phyloP scores from a whole-genome alignment of 768 basidiomycete species.

The Psilocybe cyanescens region DNA sequence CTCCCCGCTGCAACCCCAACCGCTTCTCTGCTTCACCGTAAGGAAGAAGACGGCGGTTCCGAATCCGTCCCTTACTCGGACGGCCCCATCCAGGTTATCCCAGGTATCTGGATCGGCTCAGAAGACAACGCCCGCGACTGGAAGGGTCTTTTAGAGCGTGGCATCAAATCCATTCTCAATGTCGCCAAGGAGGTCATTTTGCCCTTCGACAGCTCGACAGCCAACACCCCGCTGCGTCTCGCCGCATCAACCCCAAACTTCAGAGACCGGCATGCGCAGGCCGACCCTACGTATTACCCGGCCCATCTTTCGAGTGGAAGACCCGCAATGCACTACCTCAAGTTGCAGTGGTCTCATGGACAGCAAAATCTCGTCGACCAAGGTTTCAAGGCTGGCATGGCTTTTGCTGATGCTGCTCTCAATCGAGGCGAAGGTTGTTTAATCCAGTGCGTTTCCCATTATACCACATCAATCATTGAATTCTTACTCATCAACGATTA shows the following conservation, averaged over 20 bases:
- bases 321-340: slow-evolving; percentile 85
- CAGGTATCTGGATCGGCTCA: slow-evolving; percentile 87
- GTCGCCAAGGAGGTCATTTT: slow-evolving; percentile 90
- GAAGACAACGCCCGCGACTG: slow-evolving; percentile 92
- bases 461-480: slow-evolving; percentile 20
- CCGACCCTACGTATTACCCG: slow-evolving; percentile 63
- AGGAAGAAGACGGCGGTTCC: slow-evolving; percentile 61
- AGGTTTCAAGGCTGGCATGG: slow-evolving; percentile 82
- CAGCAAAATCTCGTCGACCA: slow-evolving; percentile 82
- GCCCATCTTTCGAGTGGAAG: slow-evolving; percentile 70
- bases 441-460: slow-evolving; percentile 68
- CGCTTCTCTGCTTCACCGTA: slow-evolving; percentile 61
- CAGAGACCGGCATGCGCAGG: slow-evolving; percentile 32
- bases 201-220: slow-evolving; percentile 57
- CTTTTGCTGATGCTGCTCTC: slow-evolving; percentile 79
- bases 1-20: slow-evolving; percentile 60
- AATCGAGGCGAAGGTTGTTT: slow-evolving; percentile 79
- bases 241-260: slow-evolving; percentile 75
- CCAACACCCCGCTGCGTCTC: slow-evolving; percentile 54
- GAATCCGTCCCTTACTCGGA: slow-evolving; percentile 72
- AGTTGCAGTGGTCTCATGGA: slow-evolving; percentile 93
- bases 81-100: slow-evolving; percentile 85
- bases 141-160: slow-evolving; percentile 66
- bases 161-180: slow-evolving; percentile 84
- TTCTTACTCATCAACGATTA: slow-evolving; percentile 21